Evolutionary conservation across 768 basidiomycete genomes (phyloP).

Genomic region (Mycena rosella): DNA sequence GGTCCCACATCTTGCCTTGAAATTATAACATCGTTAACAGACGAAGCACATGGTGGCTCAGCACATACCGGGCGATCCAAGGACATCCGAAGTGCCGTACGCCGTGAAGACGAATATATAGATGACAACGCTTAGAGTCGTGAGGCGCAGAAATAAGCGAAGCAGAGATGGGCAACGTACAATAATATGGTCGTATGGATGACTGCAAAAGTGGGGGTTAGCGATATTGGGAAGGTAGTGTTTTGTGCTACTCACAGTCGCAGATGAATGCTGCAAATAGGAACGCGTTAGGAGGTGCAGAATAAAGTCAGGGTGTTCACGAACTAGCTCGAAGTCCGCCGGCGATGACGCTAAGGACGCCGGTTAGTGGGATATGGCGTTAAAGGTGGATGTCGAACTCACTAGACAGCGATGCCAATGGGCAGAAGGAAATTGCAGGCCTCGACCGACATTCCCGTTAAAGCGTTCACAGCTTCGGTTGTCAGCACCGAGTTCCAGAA

Average conservation of each 20-base stretch:
- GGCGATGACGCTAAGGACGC: not conserved
- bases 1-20: not conserved
- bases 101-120: not conserved
- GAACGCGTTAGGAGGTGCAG: not conserved
- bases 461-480: not conserved
- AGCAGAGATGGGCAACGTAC: not conserved
- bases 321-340: conserved; percentile 1
- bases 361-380: not conserved
- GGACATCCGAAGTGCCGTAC: not conserved
- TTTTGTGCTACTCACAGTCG: not conserved
- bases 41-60: not conserved
- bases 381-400: not conserved
- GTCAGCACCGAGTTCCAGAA: not conserved
- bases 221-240: not conserved
- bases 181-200: not conserved
- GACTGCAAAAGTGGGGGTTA: not conserved
- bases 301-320: not conserved
- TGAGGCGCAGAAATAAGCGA: not conserved
- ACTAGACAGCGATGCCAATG: not conserved
- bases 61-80: not conserved
- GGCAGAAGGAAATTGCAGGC: conserved; percentile 1
- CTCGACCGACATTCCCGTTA: not conserved
- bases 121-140: not conserved
- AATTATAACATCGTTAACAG: no score
- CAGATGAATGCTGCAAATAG: not conserved